Evolutionary conservation across 78 protist species (phyloP), one percentile per base, ranked within the genome.

Genomic region (Trichosphaerium sp.): DNA sequence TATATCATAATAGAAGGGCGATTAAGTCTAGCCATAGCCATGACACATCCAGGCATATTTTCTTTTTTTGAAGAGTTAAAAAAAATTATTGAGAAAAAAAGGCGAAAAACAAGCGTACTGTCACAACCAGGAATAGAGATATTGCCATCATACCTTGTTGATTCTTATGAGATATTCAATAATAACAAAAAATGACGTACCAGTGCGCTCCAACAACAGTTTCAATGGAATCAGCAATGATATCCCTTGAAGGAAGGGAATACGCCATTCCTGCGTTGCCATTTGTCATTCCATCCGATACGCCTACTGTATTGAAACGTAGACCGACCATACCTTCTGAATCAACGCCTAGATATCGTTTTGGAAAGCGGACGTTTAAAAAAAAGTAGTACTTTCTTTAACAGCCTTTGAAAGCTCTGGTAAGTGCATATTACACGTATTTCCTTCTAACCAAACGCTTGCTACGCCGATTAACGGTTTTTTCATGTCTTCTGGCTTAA

Each of bases 301-400:
- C 90, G 6, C 88, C 90, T 48, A 84, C 74, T 34, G 85, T 71
- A 75, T 84, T 84, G 82, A 84, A 84, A n/a, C 85, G 71, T 28
- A 52, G 37, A n/a, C 90, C 90, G 6, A 72, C 81, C 58, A 77
- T 23, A 5, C 82, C 90, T 15, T 28, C 65, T 2, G 4, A 42
- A 55, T 47, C 34, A 1, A 74, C 80, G 31, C 80, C 80, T 58
- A 28, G 65, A 34, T 71, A 67, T 59, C 73, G 63, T 25, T 66
- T 40, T 2, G 28, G 32, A 35, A 72, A 73, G 26, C 77, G 68
- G 15, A 70, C 82, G 42, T 56, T 41, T 65, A 84, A 70, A 42
- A 75, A 82, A 80, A 82, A 75, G 67, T 82, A 75, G 82, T 82
- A 82, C 28, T 80, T 80, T 25, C 74, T 57, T 15, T 66, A 48